Base-by-base conservation (phyloP, 1,284 basidiomycete species). In the Cerrena zonata region DNA sequence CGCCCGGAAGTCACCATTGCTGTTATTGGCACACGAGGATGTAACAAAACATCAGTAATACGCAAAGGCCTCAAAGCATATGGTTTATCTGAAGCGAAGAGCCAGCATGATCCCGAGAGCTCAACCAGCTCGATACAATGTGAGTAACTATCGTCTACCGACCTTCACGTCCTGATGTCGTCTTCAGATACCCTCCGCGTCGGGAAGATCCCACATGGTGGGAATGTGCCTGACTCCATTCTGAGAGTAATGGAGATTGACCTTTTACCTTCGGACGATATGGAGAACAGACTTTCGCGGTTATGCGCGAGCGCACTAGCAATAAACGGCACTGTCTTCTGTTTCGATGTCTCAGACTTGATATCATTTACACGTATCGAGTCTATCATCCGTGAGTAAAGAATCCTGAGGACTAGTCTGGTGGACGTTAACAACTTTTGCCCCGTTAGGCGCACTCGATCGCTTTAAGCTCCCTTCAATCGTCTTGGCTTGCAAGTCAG, bases 401-500 rank as follows among this genome's bases (percentile, higher is more conserved):
- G n/a, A n/a, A n/a, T n/a, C n/a, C n/a, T n/a, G n/a, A n/a, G n/a
- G n/a, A n/a, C n/a, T n/a, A n/a, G n/a, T n/a, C n/a, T n/a, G n/a
- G n/a, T n/a, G n/a, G 30, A 34, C 15, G 7, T 34, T 34, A 34
- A 34, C 15, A 34, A 7, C 15, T 34, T 15, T 34, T 34, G 7
- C 15, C 15, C 24, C 37, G 26, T 49, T 37, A 90, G 87, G 73
- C 47, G 67, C 74, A 24, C 84, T 82, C 62, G 70, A 69, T 53
- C 69, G 73, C 34, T 68, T 81, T 58, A 76, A 75, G 54, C 68
- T 82, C 34, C 77, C 86, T 4, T 69, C 76, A n/a, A 70, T 89
- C 24, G 83, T 84, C 19, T 69, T 91, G 15, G 85, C 85, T 22
- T 87, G 89, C 68, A 91, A 90, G 65, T 79, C 79, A 10, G 88